Evolutionary conservation across 2,329 filamentous ascomycete genomes (phyloP).

Genomic region (Hymenoscyphus linearis): DNA sequence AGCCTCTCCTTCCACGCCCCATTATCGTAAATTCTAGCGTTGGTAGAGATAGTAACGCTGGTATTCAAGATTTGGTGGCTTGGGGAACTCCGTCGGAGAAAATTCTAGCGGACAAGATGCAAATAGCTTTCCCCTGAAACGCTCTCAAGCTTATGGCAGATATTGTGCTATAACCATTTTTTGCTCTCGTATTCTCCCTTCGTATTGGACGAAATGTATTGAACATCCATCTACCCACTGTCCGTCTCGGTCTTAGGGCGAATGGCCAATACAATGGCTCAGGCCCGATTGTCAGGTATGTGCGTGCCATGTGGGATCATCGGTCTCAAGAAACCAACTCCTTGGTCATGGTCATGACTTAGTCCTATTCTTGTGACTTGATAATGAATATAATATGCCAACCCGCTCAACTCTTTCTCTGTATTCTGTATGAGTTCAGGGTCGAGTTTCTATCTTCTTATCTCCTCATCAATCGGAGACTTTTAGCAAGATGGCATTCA

Average conservation of each 20-base stretch:
- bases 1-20: background rate
- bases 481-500: constrained; percentile 41
- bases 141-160: background rate
- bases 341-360: background rate
- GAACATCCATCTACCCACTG: constrained; percentile 1
- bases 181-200: constrained; percentile 1
- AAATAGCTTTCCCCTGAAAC: constrained; percentile 4
- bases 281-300: constrained; percentile 2
- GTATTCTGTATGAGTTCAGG: background rate
- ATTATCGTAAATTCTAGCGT: background rate
- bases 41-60: background rate
- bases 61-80: background rate
- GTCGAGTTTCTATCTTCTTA: constrained; percentile 1
- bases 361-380: background rate
- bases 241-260: constrained; percentile 9
- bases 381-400: constrained; percentile 7
- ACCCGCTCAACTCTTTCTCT: background rate
- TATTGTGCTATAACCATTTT: background rate
- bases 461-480: constrained; percentile 16
- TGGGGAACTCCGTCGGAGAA: constrained; percentile 19
- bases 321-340: constrained; percentile 3
- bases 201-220: background rate
- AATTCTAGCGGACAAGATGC: constrained; percentile 6
- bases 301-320: constrained; percentile 4
- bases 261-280: background rate